Base-by-base conservation (phyloP, 2,329 filamentous ascomycete species). In the Mycogone perniciosa region DNA sequence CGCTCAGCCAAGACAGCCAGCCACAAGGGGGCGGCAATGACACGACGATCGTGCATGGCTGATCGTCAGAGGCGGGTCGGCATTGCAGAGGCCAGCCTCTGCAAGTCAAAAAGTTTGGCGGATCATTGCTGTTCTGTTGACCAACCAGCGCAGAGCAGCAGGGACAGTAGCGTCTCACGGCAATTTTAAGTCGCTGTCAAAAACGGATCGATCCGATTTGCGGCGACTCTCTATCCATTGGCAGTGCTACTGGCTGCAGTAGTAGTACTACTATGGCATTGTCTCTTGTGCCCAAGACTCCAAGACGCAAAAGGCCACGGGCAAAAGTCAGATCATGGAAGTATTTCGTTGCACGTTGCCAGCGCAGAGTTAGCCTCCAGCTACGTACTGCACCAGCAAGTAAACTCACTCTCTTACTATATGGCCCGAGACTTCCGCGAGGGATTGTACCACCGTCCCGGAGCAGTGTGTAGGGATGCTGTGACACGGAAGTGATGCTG, bases 91-190 rank as follows among this genome's bases (percentile, higher is more conserved):
- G 44, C 40, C 35, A 48, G 40, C 39, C 30, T 46, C 48, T 41
- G 48, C 48, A 42, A 44, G 49, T 47, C 40, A 42, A 51, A 38
- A 44, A 51, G 42, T 44, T 33, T 44, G 49, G 44, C 20, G 48
- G 48, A 51, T 51, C 43, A 39, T 42, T 43, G 49, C 39, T 33
- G 45, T 35, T 29, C 48, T 39, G 31, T 30, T 20, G 35, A 44
- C 50, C 50, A 52, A 52, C 50, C 45, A 52, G 10, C 43, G 45
- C 45, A 27, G 34, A 38, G 50, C 41, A 47, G 30, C 39, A 48
- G 50, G 40, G 45, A 48, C 41, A 52, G 46, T 52, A 52, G 50
- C 50, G 50, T 52, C 45, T 52, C 50, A 52, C 45, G 50, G 50
- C 50, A 48, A 52, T 52, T 52, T 51, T 52, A 48, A 46, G 46